phyloP scores from a whole-genome alignment of 2,329 filamentous ascomycete species.

The Teratosphaeriaceae sp. region DNA sequence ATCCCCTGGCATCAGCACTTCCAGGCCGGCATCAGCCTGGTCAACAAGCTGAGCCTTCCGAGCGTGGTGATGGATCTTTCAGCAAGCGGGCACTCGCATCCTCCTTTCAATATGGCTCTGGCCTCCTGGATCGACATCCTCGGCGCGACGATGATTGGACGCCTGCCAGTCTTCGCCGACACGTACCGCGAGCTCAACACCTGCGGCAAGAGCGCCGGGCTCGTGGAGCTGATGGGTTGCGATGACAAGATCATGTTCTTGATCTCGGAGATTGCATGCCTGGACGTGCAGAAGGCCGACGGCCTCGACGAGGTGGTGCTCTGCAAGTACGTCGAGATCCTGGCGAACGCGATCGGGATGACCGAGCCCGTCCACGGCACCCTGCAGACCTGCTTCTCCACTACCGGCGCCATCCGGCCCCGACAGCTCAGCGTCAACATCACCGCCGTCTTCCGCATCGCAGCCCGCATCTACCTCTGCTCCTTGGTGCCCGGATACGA shows the following conservation, averaged over 20 bases:
- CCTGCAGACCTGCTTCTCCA: constrained; percentile 47
- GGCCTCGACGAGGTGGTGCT: constrained; percentile 80
- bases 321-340: constrained; percentile 81
- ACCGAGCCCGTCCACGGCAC: constrained; percentile 55
- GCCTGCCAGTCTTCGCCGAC: constrained; percentile 81
- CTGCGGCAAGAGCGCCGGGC: constrained; percentile 56
- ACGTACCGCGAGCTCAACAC: constrained; percentile 95
- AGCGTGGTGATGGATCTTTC: constrained; percentile 49
- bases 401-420: constrained; percentile 68
- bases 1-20: constrained; percentile 98
- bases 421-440: constrained; percentile 84
- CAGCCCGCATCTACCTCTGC: constrained; percentile 94
- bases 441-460: constrained; percentile 82
- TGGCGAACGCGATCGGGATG: constrained; percentile 77
- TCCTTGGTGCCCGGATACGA: constrained; percentile 85
- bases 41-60: constrained; percentile 77
- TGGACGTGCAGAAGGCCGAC: constrained; percentile 78
- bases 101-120: constrained; percentile 92
- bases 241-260: constrained; percentile 97
- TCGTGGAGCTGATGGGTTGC: constrained; percentile 93
- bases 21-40: constrained; percentile 77
- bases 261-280: constrained; percentile 93
- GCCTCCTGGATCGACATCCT: constrained; percentile 96
- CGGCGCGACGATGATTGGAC: constrained; percentile 84
- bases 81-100: constrained; percentile 46